These are phyloP conservation scores for Metschnikowia bowlesiae DNA, from an alignment of 805 yeast species.

Conservation along the genomic window DNA sequence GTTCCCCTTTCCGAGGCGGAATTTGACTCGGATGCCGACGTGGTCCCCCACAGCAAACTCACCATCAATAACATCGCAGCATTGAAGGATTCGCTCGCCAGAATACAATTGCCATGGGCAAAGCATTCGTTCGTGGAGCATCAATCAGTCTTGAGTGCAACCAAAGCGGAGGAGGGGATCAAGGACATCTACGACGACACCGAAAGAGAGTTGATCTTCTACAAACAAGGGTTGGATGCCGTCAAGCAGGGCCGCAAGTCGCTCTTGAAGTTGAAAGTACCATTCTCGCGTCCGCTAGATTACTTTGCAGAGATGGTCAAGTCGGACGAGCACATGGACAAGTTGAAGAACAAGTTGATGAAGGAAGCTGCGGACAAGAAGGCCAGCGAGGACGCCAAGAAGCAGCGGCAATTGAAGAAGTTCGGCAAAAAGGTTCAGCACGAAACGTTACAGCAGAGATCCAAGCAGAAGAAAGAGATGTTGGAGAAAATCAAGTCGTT, in stretches of 20 bases:
- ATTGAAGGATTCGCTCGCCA: conserved; percentile 59
- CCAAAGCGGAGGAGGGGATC: conserved; percentile 58
- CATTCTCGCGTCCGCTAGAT: conserved; percentile 90
- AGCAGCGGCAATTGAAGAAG: conserved; percentile 91
- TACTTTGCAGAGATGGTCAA: conserved; percentile 99
- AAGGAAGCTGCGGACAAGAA: conserved; percentile 79
- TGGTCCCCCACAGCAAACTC: conserved; percentile 85
- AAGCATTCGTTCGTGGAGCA: conserved; percentile 79
- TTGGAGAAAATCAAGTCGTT: conserved; percentile 86
- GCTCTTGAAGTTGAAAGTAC: conserved; percentile 65
- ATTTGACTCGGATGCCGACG: conserved; percentile 89
- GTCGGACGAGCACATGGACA: conserved; percentile 97
- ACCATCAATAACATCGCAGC: conserved; percentile 90
- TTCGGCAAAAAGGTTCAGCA: conserved; percentile 96
- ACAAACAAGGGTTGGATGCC: conserved; percentile 88
- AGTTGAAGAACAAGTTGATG: conserved; percentile 73
- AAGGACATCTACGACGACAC: conserved; percentile 93
- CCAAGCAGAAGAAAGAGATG: conserved; percentile 86
- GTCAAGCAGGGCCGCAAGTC: conserved; percentile 66
- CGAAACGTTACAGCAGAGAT: conserved; percentile 89
- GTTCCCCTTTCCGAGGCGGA: conserved; percentile 88
- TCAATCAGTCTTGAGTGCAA: conserved; percentile 62
- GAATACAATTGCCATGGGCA: conserved; percentile 61
- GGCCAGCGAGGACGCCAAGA: conserved; percentile 89
- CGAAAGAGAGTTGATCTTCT: conserved; percentile 91